Base-by-base conservation (phyloP, 2,329 filamentous ascomycete species). In the Paramyrothecium roridum region DNA sequence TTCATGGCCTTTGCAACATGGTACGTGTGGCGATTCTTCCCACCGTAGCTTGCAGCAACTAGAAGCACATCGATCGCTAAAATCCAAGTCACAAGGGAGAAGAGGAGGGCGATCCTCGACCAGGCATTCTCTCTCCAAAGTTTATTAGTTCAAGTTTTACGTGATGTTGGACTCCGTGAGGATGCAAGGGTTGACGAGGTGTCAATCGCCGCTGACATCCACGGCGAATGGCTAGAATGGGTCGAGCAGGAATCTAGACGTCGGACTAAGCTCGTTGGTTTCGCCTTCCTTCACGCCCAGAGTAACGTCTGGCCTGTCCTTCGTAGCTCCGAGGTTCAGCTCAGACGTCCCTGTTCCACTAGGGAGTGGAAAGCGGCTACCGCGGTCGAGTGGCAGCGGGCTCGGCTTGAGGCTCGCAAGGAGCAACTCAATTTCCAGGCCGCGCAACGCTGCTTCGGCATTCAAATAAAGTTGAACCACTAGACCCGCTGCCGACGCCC, bases 281-380 rank as follows among this genome's bases (percentile, higher is more conserved):
- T 74, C 33, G 70, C 70, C 0, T 74, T 74, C 52, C 61, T 73
- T 3, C 70, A 74, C 49, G 73, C 66, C 0, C 70, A 74, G 54
- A 73, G 68, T 56, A 70, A 74, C 21, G 64, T 71, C 2, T 73
- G 72, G 30, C 72, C 72, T 1, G 66, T 67, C 0, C 59, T 74
- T 7, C 65, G 70, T 1, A 73, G 66, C 30, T 73, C 71, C 47
- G 72, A 74, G 56, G 59, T 74, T 1, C 61, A 65, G 7, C 64
- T 74, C 2, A 56, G 71, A 8, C 56, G 74, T 2, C 72, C 72
- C 0, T 73, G 66, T 43, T 67, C 65, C 1, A 73, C 72, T 3
- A 65, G 63, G 3, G 71, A 74, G 53, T 74, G 72, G 71, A 70
- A 70, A 46, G 71, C 72, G 0, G 53, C 61, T 4, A 68, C 59